A percentile compares a stretch with the other conserved stretches of the same genome.
Evolutionary conservation across 2,329 filamentous ascomycete genomes (phyloP).

Genomic region (Diaporthe destruens): DNA sequence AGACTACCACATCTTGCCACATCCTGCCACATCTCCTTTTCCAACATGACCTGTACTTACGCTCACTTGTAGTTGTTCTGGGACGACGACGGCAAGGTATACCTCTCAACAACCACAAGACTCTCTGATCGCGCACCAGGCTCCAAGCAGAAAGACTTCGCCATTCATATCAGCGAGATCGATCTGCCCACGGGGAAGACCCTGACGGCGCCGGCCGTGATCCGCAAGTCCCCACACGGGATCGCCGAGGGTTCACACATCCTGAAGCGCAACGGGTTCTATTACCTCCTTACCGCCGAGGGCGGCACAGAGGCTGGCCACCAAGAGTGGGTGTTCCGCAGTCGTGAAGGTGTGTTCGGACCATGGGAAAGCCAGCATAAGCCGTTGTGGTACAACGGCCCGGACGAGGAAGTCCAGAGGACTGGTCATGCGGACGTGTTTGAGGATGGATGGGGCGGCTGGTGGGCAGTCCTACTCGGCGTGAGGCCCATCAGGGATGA

Average conservation of each 20-base stretch:
- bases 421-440: constrained; percentile 64
- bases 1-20: not conserved
- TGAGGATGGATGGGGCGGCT: constrained; percentile 57
- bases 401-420: constrained; percentile 61
- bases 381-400: constrained; percentile 61
- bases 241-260: constrained; percentile 59
- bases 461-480: constrained; percentile 63
- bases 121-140: constrained; percentile 52
- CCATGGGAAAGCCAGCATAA: constrained; percentile 62
- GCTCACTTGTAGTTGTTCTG: constrained; percentile 55
- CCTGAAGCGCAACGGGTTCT: constrained; percentile 51
- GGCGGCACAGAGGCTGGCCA: constrained; percentile 62
- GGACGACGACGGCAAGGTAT: constrained; percentile 63
- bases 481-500: constrained; percentile 54
- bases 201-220: constrained; percentile 51
- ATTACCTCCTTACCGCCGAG: constrained; percentile 57
- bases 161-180: constrained; percentile 60
- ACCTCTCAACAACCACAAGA: constrained; percentile 59
- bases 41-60: not conserved
- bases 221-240: constrained; percentile 54
- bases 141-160: constrained; percentile 63
- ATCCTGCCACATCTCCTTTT: not conserved
- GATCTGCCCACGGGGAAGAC: constrained; percentile 57
- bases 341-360: constrained; percentile 56
- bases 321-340: constrained; percentile 65